Evolutionary conservation across 2,329 filamentous ascomycete species (phyloP), one percentile per base, ranked within the genome.

Genomic region (Scolecobasidium constrictum): DNA sequence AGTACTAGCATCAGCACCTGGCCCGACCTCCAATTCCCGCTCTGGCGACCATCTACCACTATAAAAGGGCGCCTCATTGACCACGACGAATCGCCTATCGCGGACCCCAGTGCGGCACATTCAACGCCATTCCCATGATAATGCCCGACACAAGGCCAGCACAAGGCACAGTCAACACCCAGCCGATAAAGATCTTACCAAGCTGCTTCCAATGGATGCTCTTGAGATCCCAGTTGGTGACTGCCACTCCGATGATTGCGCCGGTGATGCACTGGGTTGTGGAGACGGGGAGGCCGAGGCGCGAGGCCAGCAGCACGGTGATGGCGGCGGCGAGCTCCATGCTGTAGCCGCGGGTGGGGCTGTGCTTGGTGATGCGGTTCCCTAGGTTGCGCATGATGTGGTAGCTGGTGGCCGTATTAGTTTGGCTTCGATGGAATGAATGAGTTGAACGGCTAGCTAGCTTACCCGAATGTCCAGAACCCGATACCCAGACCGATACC

Each of bases 271-370:
- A 86, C 82, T 60, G 60, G 38, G 59, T 60, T 7, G 59, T 87
- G 0, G 81, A 86, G 18, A 87, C 82, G 23, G 83, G 83, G 0
- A 87, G 77, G 26, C 41, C 67, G 53, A 38, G n/a, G 13, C n/a
- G 13, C 4, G 23, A 38, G n/a, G 5, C 16, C 13, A 46, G 46
- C 38, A 50, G 52, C 47, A 86, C 76, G 6, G 83, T 86, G 51
- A 87, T 77, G 50, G 83, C 81, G 35, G 83, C 81, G 36, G 82
- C 83, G 73, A 87, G 75, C 58, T 87, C 83, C 82, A 87, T 87
- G 40, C 35, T 37, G 35, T 11, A 87, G 77, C 56, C 71, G 52
- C 71, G 57, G 49, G 61, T 67, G 5, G 72, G 72, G 3, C 70
- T 74, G 59, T 83, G 79, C 61, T 82, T 81, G 45, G 81, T 84